Conservation (phyloP, 306 rosid species). For the Vigna trinervia region DNA sequence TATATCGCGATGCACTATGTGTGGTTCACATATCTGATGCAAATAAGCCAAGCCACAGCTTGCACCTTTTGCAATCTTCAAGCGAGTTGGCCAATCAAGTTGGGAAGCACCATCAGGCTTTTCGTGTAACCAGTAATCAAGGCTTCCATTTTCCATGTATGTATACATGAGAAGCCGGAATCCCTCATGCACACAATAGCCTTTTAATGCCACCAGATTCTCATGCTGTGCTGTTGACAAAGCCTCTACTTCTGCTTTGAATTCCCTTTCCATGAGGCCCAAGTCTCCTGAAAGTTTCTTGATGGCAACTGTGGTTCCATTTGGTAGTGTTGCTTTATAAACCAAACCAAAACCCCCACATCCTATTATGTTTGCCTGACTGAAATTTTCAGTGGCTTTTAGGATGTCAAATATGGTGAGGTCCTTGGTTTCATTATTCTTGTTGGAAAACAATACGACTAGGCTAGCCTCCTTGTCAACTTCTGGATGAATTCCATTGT, state of each 20-base stretch:
- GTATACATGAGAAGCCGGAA: constrained; percentile 80
- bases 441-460: constrained; percentile 81
- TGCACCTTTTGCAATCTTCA: constrained; percentile 74
- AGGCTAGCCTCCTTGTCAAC: constrained; percentile 71
- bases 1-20: constrained; percentile 93
- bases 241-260: constrained; percentile 91
- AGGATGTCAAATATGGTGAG: constrained; percentile 79
- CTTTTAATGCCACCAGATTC: constrained; percentile 89
- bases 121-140: constrained; percentile 96
- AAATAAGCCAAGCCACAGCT: constrained; percentile 83
- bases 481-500: constrained; percentile 63
- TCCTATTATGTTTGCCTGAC: constrained; percentile 88
- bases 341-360: constrained; percentile 98
- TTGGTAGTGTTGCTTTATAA: constrained; percentile 77
- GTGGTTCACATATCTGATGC: constrained; percentile 92
- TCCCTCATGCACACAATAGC: constrained; percentile 84
- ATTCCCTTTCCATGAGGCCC: constrained; percentile 96
- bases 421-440: constrained; percentile 68
- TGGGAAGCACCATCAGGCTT: constrained; percentile 76
- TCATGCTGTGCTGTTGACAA: constrained; percentile 89
- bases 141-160: constrained; percentile 94
- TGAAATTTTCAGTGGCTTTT: constrained; percentile 89
- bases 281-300: constrained; percentile 94
- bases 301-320: constrained; percentile 80
- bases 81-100: constrained; percentile 83